Evolutionary conservation across 768 basidiomycete species (phyloP).

Genomic region (Termitomyces sp.): DNA sequence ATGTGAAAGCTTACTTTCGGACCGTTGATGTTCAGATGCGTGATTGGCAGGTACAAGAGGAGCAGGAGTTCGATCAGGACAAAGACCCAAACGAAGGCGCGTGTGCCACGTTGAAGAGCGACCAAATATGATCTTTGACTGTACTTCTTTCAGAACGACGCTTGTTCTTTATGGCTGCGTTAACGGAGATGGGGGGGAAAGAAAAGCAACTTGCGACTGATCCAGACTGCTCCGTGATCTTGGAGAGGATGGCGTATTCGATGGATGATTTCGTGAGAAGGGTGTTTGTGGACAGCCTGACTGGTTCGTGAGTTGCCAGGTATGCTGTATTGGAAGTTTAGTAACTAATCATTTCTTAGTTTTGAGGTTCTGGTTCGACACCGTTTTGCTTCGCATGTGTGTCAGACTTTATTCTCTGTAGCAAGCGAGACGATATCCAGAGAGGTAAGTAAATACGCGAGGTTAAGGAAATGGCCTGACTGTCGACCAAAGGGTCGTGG

Average conservation of each 20-base stretch:
- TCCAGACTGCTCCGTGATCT: slow-evolving; percentile 84
- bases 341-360: slow-evolving; percentile 26
- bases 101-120: slow-evolving; percentile 5
- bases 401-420: slow-evolving; percentile 80
- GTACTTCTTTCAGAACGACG: slow-evolving; percentile 50
- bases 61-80: slow-evolving; percentile 32
- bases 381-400: slow-evolving; percentile 93
- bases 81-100: slow-evolving; percentile 69
- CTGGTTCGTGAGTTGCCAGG: slow-evolving; percentile 66
- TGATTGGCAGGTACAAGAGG: slow-evolving; percentile 71
- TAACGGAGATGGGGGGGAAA: slow-evolving; percentile 81
- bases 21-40: slow-evolving; percentile 85
- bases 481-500: slow-evolving; percentile 39
- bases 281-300: slow-evolving; percentile 82
- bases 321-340: background rate
- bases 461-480: background rate
- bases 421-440: slow-evolving; percentile 57
- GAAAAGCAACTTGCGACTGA: slow-evolving; percentile 91
- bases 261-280: slow-evolving; percentile 97
- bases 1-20: slow-evolving; percentile 89
- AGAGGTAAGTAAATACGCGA: slow-evolving; percentile 42
- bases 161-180: slow-evolving; percentile 75
- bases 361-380: slow-evolving; percentile 65
- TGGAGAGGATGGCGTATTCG: slow-evolving; percentile 87
- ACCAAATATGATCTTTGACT: background rate